Evolutionary conservation across 768 basidiomycete species (phyloP).

Genomic region (Gautieria morchelliformis): DNA sequence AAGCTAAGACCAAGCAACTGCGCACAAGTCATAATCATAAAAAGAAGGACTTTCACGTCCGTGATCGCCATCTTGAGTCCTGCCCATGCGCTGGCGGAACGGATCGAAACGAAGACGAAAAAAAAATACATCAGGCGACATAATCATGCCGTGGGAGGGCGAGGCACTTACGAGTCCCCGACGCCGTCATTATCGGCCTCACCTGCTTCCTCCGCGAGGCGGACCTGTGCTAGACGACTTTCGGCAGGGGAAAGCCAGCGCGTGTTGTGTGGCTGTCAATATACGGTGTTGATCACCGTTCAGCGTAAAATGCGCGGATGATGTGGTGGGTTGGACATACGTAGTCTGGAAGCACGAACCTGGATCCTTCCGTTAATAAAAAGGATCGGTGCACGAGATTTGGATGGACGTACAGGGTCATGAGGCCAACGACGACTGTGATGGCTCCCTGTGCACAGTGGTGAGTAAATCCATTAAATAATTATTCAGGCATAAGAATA

Average conservation of each 20-base stretch:
- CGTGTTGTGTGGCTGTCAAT: constrained; percentile 35
- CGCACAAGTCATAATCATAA: constrained; percentile 12
- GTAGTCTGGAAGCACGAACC: constrained; percentile 3
- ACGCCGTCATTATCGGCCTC: constrained; percentile 53
- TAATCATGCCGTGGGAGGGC: not conserved
- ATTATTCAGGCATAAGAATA: not conserved
- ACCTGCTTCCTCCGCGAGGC: constrained; percentile 58
- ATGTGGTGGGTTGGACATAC: not conserved
- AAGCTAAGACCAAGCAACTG: constrained; percentile 12
- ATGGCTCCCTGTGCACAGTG: constrained; percentile 40
- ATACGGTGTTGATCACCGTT: no score
- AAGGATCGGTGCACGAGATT: not conserved
- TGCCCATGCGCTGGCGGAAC: constrained; percentile 7
- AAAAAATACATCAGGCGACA: no score
- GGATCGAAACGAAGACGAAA: no score
- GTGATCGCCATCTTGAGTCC: constrained; percentile 13
- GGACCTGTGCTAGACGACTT: constrained; percentile 50
- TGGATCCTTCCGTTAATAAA: not conserved
- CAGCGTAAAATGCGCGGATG: not conserved
- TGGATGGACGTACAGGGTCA: constrained; percentile 34
- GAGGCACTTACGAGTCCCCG: constrained; percentile 43
- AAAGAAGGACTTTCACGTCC: constrained; percentile 13
- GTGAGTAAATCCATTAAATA: not conserved
- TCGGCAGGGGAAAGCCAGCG: constrained; percentile 44
- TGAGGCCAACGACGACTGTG: constrained; percentile 49